phyloP scores from a whole-genome alignment of 257 asterid species.

The Anisodus tanguticus region DNA sequence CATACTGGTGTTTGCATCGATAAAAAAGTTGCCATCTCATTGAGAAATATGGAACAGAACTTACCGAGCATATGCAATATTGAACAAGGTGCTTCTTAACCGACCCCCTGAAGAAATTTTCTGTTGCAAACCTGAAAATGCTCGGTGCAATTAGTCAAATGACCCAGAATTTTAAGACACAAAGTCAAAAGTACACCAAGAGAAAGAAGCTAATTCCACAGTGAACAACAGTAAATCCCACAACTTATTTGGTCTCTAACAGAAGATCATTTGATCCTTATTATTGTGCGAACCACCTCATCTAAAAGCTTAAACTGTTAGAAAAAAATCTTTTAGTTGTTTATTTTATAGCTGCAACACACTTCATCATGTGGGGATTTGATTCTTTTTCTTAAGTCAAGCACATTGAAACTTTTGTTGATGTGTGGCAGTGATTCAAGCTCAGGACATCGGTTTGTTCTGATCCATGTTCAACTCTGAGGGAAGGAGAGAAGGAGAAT shows the following conservation, averaged over 20 bases:
- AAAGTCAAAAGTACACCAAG: slow-evolving; percentile 1
- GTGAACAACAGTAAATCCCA: neutral
- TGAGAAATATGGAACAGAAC: slow-evolving; percentile 44
- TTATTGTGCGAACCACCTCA: neutral
- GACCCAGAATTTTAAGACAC: neutral
- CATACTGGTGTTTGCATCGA: neutral
- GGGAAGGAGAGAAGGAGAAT: slow-evolving; percentile 1
- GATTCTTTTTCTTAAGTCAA: neutral
- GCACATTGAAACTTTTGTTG: neutral
- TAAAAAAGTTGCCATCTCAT: neutral
- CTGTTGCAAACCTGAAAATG: slow-evolving; percentile 81
- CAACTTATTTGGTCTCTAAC: neutral
- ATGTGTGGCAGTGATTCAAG: neutral
- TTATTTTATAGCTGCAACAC: neutral
- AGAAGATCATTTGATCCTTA: neutral
- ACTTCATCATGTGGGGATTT: neutral
- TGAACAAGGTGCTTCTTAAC: slow-evolving; percentile 69
- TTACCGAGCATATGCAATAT: slow-evolving; percentile 77
- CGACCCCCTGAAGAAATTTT: slow-evolving; percentile 88
- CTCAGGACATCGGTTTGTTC: neutral
- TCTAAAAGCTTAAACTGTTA: neutral
- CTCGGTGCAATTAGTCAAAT: slow-evolving; percentile 2
- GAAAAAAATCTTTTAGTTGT: neutral
- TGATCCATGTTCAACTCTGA: neutral
- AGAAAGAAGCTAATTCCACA: slow-evolving; percentile 11